A percentile compares a stretch with the other conserved stretches of the same genome.
Evolutionary conservation across 140 eudicot species (phyloP).

Genomic region (Cichorium intybus): DNA sequence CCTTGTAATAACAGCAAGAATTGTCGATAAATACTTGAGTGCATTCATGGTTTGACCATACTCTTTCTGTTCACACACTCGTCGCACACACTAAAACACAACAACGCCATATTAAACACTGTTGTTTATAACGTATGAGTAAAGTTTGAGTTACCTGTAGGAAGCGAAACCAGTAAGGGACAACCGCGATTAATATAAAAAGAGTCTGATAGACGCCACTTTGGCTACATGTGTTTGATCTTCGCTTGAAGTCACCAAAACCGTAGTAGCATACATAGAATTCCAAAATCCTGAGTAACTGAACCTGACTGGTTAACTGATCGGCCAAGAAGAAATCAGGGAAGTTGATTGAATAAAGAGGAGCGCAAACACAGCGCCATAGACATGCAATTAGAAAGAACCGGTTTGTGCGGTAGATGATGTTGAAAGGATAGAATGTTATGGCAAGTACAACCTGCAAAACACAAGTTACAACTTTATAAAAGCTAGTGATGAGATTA

Average conservation of each 20-base stretch:
- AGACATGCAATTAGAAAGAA: slow-evolving; percentile 34
- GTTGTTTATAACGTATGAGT: background rate
- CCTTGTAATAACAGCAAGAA: slow-evolving; percentile 61
- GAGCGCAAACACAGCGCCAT: slow-evolving; percentile 39
- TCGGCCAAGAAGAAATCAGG: slow-evolving; percentile 73
- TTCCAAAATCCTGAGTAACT: slow-evolving; percentile 51
- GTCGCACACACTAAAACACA: slow-evolving; percentile 51
- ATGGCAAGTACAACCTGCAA: slow-evolving; percentile 33
- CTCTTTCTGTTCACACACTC: slow-evolving; percentile 47
- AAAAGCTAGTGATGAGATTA: background rate
- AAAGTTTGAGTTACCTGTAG: slow-evolving; percentile 49
- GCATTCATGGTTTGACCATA: slow-evolving; percentile 36
- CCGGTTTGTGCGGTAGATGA: slow-evolving; percentile 45
- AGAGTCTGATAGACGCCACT: slow-evolving; percentile 28
- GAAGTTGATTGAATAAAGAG: slow-evolving; percentile 49
- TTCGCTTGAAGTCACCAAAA: slow-evolving; percentile 55
- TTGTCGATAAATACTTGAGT: slow-evolving; percentile 64
- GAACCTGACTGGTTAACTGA: slow-evolving; percentile 81
- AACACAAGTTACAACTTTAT: slow-evolving; percentile 1
- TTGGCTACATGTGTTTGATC: slow-evolving; percentile 41
- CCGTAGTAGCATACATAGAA: slow-evolving; percentile 65
- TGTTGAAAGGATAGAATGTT: slow-evolving; percentile 38
- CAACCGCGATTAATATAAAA: slow-evolving; percentile 42
- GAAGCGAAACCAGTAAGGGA: slow-evolving; percentile 64
- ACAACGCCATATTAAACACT: background rate